phyloP scores from a whole-genome alignment of 1,284 basidiomycete genomes.

The Ganoderma lingzhi region DNA sequence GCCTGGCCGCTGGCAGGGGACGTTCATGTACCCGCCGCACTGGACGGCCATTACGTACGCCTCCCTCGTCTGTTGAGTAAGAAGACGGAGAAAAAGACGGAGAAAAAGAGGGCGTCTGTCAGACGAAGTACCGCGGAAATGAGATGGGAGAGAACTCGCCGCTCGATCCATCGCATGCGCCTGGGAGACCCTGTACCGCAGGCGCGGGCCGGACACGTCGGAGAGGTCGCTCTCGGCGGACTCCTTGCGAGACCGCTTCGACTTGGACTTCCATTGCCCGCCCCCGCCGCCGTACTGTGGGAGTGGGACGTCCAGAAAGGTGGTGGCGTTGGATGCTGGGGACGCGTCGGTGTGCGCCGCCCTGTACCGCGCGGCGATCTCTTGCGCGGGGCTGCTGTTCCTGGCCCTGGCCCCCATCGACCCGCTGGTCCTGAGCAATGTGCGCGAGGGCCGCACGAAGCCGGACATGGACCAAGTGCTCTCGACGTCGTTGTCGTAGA shows the following conservation, averaged over 20 bases:
- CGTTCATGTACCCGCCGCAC: slow-evolving; percentile 38
- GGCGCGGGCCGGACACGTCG: slow-evolving; percentile 23
- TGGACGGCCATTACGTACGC: slow-evolving; percentile 48
- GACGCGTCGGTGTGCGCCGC: slow-evolving; percentile 23
- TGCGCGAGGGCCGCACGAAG: slow-evolving; percentile 12
- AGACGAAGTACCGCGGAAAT: background rate
- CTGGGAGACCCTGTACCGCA: slow-evolving; percentile 41
- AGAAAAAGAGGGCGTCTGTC: background rate
- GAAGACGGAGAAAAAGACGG: background rate
- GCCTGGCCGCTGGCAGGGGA: slow-evolving; percentile 59
- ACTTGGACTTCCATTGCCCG: background rate
- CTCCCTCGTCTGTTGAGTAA: slow-evolving; percentile 46
- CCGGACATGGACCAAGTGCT: slow-evolving; percentile 35
- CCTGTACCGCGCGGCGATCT: slow-evolving; percentile 33
- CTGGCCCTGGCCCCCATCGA: slow-evolving; percentile 13
- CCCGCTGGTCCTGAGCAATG: slow-evolving; percentile 3
- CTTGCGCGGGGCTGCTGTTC: slow-evolving; percentile 34
- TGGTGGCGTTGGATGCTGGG: slow-evolving; percentile 24
- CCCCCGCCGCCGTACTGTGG: slow-evolving; percentile 10
- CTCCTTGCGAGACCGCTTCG: slow-evolving; percentile 14
- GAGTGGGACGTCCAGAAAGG: slow-evolving; percentile 19
- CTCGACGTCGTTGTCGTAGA: slow-evolving; percentile 26
- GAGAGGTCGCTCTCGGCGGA: slow-evolving; percentile 23
- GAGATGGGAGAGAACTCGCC: slow-evolving; percentile 41
- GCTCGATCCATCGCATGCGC: slow-evolving; percentile 47